phyloP scores from a whole-genome alignment of 495 filamentous ascomycete genomes.

The Penicillium coprophilum region DNA sequence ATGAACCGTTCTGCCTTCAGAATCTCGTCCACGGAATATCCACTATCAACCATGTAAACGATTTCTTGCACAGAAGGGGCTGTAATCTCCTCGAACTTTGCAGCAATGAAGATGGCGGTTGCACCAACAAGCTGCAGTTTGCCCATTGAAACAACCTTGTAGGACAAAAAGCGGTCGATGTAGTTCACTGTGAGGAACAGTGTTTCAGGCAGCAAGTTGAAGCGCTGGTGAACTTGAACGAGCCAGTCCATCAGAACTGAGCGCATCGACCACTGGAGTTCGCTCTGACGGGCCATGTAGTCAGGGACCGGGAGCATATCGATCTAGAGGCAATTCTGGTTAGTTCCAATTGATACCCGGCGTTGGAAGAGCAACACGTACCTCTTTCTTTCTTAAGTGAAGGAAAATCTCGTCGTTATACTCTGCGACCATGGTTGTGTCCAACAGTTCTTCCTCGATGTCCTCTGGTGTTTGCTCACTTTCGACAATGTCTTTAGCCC shows the following conservation, averaged over 20 bases:
- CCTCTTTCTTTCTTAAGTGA: constrained; percentile 88
- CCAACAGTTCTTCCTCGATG: constrained; percentile 82
- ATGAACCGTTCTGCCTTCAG: constrained; percentile 98
- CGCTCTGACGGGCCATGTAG: constrained; percentile 96
- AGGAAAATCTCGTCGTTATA: constrained; percentile 94
- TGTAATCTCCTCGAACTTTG: constrained; percentile 98
- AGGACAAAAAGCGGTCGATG: constrained; percentile 93
- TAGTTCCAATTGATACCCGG: constrained; percentile 11
- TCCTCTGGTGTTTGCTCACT: constrained; percentile 57
- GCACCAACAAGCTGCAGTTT: constrained; percentile 97
- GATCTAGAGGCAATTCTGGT: constrained; percentile 53
- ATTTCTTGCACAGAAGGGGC: constrained; percentile 93
- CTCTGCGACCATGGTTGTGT: constrained; percentile 98
- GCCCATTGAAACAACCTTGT: constrained; percentile 88
- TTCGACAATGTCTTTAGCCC: constrained; percentile 68
- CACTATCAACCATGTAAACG: constrained; percentile 95
- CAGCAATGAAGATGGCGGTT: constrained; percentile 91
- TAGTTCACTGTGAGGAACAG: constrained; percentile 92
- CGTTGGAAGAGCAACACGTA: constrained; percentile 42
- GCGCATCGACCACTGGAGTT: constrained; percentile 99
- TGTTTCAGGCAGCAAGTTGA: constrained; percentile 88
- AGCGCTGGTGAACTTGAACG: constrained; percentile 91
- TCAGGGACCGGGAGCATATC: constrained; percentile 80
- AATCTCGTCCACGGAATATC: constrained; percentile 86
- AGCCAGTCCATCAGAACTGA: constrained; percentile 98